Conservation (phyloP, 2,329 filamentous ascomycete species). For the Coniella lustricola region DNA sequence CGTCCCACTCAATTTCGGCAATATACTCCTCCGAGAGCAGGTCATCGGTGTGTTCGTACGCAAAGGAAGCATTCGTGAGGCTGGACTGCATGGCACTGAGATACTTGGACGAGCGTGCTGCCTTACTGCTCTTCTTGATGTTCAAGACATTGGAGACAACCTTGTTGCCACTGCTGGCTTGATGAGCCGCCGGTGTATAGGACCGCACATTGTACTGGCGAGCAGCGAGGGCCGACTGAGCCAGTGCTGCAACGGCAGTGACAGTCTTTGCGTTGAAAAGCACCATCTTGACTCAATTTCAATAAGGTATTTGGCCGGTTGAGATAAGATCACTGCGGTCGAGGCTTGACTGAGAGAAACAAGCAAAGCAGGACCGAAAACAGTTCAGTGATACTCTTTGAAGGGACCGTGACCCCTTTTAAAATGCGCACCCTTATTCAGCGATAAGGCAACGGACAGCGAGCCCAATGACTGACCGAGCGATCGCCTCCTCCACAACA, state of each 20-base stretch:
- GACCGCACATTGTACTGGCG: neutral
- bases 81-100: neutral
- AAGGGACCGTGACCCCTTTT: too few species aligned
- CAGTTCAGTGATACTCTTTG: too few species aligned
- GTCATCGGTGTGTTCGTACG: neutral
- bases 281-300: neutral
- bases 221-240: neutral
- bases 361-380: too few species aligned
- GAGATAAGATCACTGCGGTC: too few species aligned
- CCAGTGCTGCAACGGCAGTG: neutral
- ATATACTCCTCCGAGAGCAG: slow-evolving; percentile 6
- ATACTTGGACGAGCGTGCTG: slow-evolving; percentile 8
- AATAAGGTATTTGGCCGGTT: too few species aligned
- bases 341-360: too few species aligned
- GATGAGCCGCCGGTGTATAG: neutral
- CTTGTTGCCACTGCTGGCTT: slow-evolving; percentile 2
- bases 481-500: too few species aligned
- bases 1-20: slow-evolving; percentile 5
- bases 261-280: neutral
- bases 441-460: too few species aligned
- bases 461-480: too few species aligned
- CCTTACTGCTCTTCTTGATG: slow-evolving; percentile 1
- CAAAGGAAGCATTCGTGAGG: neutral
- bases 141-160: slow-evolving; percentile 4
- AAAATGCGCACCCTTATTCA: too few species aligned